Percentiles rank a stretch among this genome's conserved stretches.
phyloP scores from a whole-genome alignment of 495 filamentous ascomycete genomes.

The Lentithecium fluviatile region DNA sequence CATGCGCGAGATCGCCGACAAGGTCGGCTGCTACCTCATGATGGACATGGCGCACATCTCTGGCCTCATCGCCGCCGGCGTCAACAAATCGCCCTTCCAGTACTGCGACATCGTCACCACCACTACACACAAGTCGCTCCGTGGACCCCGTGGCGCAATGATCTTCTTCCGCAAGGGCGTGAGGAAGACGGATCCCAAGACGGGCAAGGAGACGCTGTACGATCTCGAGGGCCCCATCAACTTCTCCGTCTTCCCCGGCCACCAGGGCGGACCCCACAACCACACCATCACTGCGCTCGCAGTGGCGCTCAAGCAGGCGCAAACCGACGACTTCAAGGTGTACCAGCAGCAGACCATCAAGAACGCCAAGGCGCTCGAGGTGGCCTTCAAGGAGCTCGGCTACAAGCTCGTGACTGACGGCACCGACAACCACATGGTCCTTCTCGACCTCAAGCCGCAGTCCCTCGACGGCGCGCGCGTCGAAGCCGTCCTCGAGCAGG shows the following conservation, averaged over 20 bases:
- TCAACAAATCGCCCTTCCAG: conserved; percentile 83
- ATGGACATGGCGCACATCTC: conserved; percentile 99
- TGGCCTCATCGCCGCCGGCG: conserved; percentile 85
- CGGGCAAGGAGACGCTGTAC: conserved; percentile 78
- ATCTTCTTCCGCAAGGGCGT: conserved; percentile 97
- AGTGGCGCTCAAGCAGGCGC: conserved; percentile 91
- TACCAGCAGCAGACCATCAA: conserved; percentile 86
- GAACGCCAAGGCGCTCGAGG: conserved; percentile 82
- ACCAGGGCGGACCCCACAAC: conserved; percentile 97
- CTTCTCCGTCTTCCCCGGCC: conserved; percentile 95
- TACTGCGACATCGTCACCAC: conserved; percentile 94
- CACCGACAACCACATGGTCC: conserved; percentile 94
- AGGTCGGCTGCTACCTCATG: conserved; percentile 87
- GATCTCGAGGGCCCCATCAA: conserved; percentile 95
- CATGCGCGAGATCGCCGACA: conserved; percentile 83
- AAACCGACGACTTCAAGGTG: conserved; percentile 77
- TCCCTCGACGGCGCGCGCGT: conserved; percentile 89
- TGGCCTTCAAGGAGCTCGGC: conserved; percentile 73
- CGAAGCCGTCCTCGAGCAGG: conserved; percentile 89
- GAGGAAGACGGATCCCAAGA: conserved; percentile 77
- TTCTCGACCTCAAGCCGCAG: conserved; percentile 91
- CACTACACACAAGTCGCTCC: conserved; percentile 96
- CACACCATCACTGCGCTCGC: conserved; percentile 96
- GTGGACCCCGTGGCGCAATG: conserved; percentile 92
- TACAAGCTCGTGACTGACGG: conserved; percentile 91